Base-by-base conservation (phyloP, 2,329 filamentous ascomycete species). In the Grosmannia huntii region DNA sequence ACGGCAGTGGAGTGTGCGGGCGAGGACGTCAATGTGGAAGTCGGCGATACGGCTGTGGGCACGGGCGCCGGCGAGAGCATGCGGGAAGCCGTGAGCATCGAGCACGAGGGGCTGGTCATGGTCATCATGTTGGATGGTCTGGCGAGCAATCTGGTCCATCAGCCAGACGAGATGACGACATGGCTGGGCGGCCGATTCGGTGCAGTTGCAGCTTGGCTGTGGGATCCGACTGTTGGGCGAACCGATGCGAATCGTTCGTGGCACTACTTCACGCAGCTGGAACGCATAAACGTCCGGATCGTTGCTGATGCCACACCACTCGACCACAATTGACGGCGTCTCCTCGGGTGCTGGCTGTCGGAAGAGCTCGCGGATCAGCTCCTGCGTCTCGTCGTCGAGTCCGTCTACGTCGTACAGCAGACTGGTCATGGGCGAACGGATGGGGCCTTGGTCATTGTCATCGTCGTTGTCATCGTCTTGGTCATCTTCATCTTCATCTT, bases 141-240 rank as follows among this genome's bases (percentile, higher is more conserved):
- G 74, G 56, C 73, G 74, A 23, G 75, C 70, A 33, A 82, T 71
- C 64, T 75, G 75, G 66, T 82, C 79, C 53, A 80, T 72, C 16
- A 82, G 70, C 78, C 78, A 81, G 31, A 82, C 66, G 33, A 79
- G 67, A 60, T 82, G 80, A 12, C 73, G 70, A 64, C 79, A 82
- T 0, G 75, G 76, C 41, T 65, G 62, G 10, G 23, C 12, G 3
- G 25, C 59, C 1, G 58, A 28, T 16, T 28, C 54, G 65, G 62
- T 65, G 60, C 79, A 81, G 31, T 74, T 76, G 67, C 79, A 82
- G 21, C 66, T 71, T 5, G 79, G 72, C 1, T 64, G 65, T 2
- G 75, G 68, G 53, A 70, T 72, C 38, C 65, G 71, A 60, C 73
- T 73, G 33, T 66, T 66, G 0, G 70, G 65, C 2, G 71, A 69